Base-by-base conservation (phyloP, 2,329 filamentous ascomycete genomes). In the Dothistroma septosporum region DNA sequence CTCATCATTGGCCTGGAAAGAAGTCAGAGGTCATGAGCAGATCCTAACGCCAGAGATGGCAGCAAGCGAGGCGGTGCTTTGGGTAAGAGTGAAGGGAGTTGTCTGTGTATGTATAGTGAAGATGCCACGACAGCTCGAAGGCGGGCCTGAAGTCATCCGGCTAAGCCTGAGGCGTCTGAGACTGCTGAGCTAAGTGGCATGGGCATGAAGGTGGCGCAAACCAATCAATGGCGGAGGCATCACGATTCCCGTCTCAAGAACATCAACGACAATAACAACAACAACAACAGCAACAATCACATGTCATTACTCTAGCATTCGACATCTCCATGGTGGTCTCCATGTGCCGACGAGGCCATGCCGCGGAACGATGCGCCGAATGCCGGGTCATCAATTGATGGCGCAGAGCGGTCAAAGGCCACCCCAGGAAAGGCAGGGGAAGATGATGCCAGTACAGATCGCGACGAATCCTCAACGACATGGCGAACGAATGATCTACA, bases 1-100 rank as follows among this genome's bases (percentile, higher is more conserved):
- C 85, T 81, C 87, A 90, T 89, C 68, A 28, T 61, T 37, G 31
- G 41, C 31, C n/a, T 14, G 32, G 41, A 1, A 8, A 19, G 41
- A 5, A 9, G 16, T n/a, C n/a, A n/a, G 14, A 19, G 14, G n/a
- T 16, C 41, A 44, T 44, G 14, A 44, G 41, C 19, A 44, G 14
- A 8, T 44, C 5, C n/a, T 21, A 21, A 50, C 14, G 21, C 46
- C n/a, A 32, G 44, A 48, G n/a, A 19, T 10, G 10, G 46, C 46
- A 12, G 46, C 46, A 19, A 11, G 33, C 21, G 21, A 5, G 46
- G 11, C 21, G n/a, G 11, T n/a, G 44, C 32, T 50, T 2, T 1
- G 14, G 33, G 35, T 33, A 8, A 7, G 35, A 55, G 31, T 10
- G n/a, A 33, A 57, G 41, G 10, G 49, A 54, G 52, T 53, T 33